phyloP scores from a whole-genome alignment of 2,329 filamentous ascomycete genomes.

The Neophaeococcomyces mojaviensis region DNA sequence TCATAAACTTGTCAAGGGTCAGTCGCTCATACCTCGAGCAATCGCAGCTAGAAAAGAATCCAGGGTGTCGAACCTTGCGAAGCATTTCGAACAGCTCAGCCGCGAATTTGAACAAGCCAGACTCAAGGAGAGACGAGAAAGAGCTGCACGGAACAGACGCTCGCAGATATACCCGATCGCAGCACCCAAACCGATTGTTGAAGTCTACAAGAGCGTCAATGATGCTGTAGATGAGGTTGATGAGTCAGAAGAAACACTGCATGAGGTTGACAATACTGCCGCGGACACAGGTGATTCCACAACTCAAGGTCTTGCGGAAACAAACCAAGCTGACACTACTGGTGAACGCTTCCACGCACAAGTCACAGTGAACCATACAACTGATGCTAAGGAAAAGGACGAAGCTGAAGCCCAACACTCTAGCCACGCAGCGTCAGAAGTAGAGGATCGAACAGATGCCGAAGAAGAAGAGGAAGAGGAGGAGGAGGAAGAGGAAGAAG shows the following conservation, averaged over 20 bases:
- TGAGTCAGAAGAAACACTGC: conserved; percentile 52
- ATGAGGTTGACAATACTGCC: conserved; percentile 17
- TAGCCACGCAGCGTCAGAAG: conserved; percentile 52
- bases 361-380: conserved; percentile 31
- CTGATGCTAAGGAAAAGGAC: conserved; percentile 29
- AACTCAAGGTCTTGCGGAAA: conserved; percentile 24
- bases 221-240: conserved; percentile 82
- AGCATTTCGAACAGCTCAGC: conserved; percentile 93
- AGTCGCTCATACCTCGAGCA: conserved; percentile 81
- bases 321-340: conserved; percentile 28
- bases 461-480: conserved; percentile 61
- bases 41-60: conserved; percentile 63
- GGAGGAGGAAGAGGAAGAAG: conserved; percentile 60
- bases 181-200: conserved; percentile 89
- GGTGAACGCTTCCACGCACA: conserved; percentile 25
- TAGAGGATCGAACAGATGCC: conserved; percentile 60
- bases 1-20: conserved; percentile 38
- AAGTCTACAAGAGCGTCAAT: conserved; percentile 89
- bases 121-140: conserved; percentile 72
- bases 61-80: conserved; percentile 83
- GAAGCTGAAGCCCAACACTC: conserved; percentile 42
- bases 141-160: conserved; percentile 66
- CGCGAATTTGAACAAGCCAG: conserved; percentile 95
- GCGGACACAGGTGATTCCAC: conserved; percentile 20
- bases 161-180: conserved; percentile 81